Conservation (phyloP, 2,329 filamentous ascomycete genomes). For the Hymenoscyphus repandus region DNA sequence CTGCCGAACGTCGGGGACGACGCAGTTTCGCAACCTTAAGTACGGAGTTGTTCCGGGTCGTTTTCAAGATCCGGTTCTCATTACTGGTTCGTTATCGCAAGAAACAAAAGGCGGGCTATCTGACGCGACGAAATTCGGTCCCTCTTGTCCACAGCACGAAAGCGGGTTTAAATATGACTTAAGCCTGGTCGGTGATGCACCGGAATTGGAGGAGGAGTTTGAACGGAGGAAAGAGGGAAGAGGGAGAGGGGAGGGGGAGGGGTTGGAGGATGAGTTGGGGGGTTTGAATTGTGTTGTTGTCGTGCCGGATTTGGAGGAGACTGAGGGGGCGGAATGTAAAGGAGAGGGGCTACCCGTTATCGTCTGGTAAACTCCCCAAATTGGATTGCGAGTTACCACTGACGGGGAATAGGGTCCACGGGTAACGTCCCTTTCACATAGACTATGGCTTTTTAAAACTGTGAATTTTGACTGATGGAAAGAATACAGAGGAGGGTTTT, state of each 20-base stretch:
- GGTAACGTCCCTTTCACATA: constrained; percentile 9
- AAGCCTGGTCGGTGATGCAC: constrained; percentile 13
- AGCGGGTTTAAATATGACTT: constrained; percentile 14
- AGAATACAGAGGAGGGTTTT: constrained; percentile 15
- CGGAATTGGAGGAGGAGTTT: constrained; percentile 10
- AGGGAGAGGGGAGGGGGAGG: constrained; percentile 10
- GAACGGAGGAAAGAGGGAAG: constrained; percentile 9
- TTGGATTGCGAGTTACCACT: neutral
- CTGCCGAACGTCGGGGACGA: too few species aligned
- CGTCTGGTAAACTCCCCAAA: constrained; percentile 18
- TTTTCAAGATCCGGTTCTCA: constrained; percentile 29
- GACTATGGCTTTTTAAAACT: too few species aligned
- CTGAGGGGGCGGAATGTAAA: neutral
- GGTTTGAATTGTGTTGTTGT: constrained; percentile 33
- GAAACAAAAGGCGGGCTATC: constrained; percentile 11
- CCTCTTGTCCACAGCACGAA: constrained; percentile 33
- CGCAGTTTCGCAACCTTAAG: constrained; percentile 34
- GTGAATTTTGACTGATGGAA: too few species aligned
- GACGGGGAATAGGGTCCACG: constrained; percentile 14
- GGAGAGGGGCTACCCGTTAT: constrained; percentile 18
- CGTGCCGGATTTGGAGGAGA: constrained; percentile 23
- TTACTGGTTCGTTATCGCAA: neutral
- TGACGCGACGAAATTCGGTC: constrained; percentile 33
- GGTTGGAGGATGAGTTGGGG: constrained; percentile 31
- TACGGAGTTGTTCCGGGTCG: constrained; percentile 32